A percentile compares a stretch with the other conserved stretches of the same genome.
phyloP scores from a whole-genome alignment of 2,329 filamentous ascomycete genomes.

The Alternaria panax region DNA sequence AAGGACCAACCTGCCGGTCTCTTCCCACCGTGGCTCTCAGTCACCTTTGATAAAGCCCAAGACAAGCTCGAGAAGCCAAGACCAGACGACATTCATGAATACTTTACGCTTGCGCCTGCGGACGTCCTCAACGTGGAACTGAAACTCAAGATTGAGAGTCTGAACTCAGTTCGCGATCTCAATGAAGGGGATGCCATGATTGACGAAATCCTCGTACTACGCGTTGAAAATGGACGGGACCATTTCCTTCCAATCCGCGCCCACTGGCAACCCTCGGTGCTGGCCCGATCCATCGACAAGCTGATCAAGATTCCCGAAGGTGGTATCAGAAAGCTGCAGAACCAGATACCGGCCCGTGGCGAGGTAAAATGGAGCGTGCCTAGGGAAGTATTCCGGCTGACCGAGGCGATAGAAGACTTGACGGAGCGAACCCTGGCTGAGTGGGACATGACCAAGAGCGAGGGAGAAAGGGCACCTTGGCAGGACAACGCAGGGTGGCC shows the following conservation, averaged over 20 bases:
- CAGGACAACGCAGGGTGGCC: constrained; percentile 64
- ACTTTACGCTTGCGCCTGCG: constrained; percentile 79
- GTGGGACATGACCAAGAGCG: constrained; percentile 65
- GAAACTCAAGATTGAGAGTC: constrained; percentile 69
- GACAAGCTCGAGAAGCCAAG: constrained; percentile 42
- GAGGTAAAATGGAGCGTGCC: constrained; percentile 78
- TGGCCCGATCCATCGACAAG: constrained; percentile 87
- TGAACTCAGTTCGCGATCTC: constrained; percentile 70
- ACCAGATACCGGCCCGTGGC: constrained; percentile 55
- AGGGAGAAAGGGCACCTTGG: constrained; percentile 60
- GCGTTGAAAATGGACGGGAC: constrained; percentile 83
- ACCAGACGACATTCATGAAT: constrained; percentile 46
- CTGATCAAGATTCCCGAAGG: constrained; percentile 83
- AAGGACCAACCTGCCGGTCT: constrained; percentile 52
- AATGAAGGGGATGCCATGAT: constrained; percentile 72
- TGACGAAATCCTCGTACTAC: constrained; percentile 87
- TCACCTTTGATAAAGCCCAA: constrained; percentile 67
- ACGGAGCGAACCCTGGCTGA: constrained; percentile 66
- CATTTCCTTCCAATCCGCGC: constrained; percentile 87
- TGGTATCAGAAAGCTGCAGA: constrained; percentile 74
- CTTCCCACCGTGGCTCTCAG: constrained; percentile 72
- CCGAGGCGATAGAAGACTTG: constrained; percentile 74
- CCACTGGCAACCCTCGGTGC: constrained; percentile 80
- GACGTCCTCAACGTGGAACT: constrained; percentile 78
- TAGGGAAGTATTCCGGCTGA: constrained; percentile 87